Base-by-base conservation (phyloP, 768 basidiomycete genomes). In the Pleurotus cornucopiae region DNA sequence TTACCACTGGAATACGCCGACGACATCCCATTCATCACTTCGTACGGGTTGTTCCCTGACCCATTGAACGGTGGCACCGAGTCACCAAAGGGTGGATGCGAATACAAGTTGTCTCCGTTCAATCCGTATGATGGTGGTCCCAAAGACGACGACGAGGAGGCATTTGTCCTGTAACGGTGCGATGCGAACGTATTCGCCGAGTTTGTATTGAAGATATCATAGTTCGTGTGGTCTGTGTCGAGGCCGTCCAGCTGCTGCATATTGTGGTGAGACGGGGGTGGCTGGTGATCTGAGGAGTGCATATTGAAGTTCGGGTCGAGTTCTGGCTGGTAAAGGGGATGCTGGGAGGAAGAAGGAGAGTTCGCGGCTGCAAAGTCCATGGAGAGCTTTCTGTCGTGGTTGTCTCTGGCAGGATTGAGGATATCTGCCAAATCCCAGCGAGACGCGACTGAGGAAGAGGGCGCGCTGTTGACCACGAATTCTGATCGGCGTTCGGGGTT, bases 1-100 rank as follows among this genome's bases (percentile, higher is more conserved):
- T 89, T 90, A 59, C 87, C 88, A 57, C 82, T 85, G 73, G 76
- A 79, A 71, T 84, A 82, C 13, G 84, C 85, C 2, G 85, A 84
- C 20, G 60, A 57, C 18, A 86, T 72, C 60, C 80, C 81, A 67
- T 74, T 73, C 67, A 85, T 83, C 63, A 86, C 78, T 66, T 86
- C 86, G 70, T 87, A 89, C 9, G 83, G 76, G 66, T 76, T 75
- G 54, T 74, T 66, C 5, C 51, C 51, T 11, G 81, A 72, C 44
- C 74, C 71, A 34, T 75, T 75, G 69, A 86, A 88, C 9, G 84
- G 71, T 14, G 82, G 77, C 0, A 86, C 73, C 6, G 81, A 71
- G 64, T 89, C 89, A 14, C 71, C 69, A 69, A 88, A 88, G 41
- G 81, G 75, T n/a, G 51, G 62, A 57, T 83, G 82, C 2, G 80